Evolutionary conservation across 2,329 filamentous ascomycete species (phyloP).

Genomic region (Fonsecaea multimorphosa): DNA sequence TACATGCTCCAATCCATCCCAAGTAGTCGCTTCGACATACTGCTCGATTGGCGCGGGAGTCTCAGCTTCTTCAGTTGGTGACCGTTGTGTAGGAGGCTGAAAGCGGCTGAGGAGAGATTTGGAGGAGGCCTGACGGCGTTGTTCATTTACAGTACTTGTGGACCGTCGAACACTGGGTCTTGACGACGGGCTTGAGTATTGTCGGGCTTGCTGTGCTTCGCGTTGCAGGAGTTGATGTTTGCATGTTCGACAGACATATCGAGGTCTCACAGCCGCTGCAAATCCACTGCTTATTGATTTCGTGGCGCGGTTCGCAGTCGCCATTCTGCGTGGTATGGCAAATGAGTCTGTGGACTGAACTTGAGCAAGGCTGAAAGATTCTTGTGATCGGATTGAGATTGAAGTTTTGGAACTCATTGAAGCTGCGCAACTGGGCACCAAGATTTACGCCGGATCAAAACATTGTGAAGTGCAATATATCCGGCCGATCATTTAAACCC

Average conservation of each 20-base stretch:
- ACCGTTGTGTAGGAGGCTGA: background rate
- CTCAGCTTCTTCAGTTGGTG: background rate
- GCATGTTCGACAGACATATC: conserved; percentile 32
- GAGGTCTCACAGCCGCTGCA: conserved; percentile 1
- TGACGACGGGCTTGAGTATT: conserved; percentile 17
- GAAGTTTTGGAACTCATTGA: conserved; percentile 2
- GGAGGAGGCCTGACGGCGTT: conserved; percentile 5
- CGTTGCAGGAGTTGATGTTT: conserved; percentile 20
- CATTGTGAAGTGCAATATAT: background rate
- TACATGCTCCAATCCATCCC: conserved; percentile 61
- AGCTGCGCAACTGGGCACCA: background rate
- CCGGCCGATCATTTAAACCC: background rate
- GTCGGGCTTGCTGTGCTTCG: conserved; percentile 24
- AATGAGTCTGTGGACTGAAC: background rate
- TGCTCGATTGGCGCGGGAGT: conserved; percentile 2
- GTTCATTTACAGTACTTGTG: background rate
- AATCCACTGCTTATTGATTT: conserved; percentile 23
- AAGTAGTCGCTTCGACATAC: conserved; percentile 44
- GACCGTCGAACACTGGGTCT: background rate
- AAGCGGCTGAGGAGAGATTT: background rate
- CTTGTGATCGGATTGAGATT: background rate
- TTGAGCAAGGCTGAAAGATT: background rate
- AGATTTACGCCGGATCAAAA: background rate
- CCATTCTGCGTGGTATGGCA: conserved; percentile 10
- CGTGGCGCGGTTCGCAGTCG: conserved; percentile 21